Evolutionary conservation across 1,284 basidiomycete genomes (phyloP).

Genomic region (Ustilago sp.): DNA sequence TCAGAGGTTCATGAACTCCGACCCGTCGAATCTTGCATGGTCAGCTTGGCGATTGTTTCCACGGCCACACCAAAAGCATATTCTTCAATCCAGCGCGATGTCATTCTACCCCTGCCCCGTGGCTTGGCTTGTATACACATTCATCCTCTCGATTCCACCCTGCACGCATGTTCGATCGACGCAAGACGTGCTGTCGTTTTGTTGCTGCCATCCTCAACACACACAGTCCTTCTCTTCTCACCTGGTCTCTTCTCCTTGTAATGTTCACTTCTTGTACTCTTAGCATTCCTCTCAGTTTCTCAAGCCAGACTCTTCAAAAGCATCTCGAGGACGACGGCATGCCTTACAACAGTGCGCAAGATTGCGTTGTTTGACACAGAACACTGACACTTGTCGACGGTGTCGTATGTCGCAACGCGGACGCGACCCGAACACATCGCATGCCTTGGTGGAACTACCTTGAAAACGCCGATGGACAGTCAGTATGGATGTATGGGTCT

Average conservation of each 20-base stretch:
- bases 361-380: background rate
- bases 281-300: conserved; percentile 30
- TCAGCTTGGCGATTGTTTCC: background rate
- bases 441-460: background rate
- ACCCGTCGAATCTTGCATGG: too few relatives aligned
- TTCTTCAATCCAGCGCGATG: background rate
- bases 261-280: conserved; percentile 37
- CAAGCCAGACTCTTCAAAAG: conserved; percentile 2
- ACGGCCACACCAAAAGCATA: background rate
- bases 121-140: too few relatives aligned
- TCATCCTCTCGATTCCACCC: too few relatives aligned
- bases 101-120: background rate
- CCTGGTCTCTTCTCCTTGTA: conserved; percentile 17
- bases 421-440: background rate
- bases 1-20: background rate
- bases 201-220: background rate
- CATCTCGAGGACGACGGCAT: background rate
- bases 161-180: too few relatives aligned
- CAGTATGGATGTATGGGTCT: background rate
- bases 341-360: too few relatives aligned
- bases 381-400: background rate
- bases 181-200: background rate
- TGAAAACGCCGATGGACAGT: background rate
- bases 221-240: background rate
- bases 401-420: background rate